Conservation (phyloP, 306 rosid species). For the Pterocarpus santalinus region DNA sequence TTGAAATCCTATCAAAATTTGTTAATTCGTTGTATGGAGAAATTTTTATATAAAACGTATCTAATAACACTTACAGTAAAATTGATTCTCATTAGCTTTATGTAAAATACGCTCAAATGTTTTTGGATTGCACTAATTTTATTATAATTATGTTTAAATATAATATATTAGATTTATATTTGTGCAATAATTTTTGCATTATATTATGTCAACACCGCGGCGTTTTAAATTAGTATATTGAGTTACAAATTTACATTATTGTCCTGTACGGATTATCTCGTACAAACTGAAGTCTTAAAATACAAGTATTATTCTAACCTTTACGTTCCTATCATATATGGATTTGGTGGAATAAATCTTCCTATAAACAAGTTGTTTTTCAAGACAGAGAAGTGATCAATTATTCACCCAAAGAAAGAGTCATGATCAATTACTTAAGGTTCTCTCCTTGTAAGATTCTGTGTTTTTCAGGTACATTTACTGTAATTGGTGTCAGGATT, state of each 20-base stretch:
- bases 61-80: too few species aligned
- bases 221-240: not conserved
- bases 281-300: not conserved
- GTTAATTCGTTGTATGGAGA: too few species aligned
- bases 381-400: not conserved
- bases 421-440: constrained; percentile 31
- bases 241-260: not conserved
- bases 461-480: not conserved
- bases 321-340: not conserved
- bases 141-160: too few species aligned
- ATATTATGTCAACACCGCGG: not conserved
- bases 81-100: not conserved
- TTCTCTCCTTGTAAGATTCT: constrained; percentile 25
- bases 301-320: not conserved
- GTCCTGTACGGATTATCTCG: not conserved
- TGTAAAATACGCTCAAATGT: too few species aligned
- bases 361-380: constrained; percentile 1
- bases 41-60: too few species aligned
- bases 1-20: not conserved
- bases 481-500: constrained; percentile 34
- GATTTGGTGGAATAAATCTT: constrained; percentile 39
- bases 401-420: not conserved
- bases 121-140: too few species aligned
- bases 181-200: too few species aligned
- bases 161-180: too few species aligned